Evolutionary conservation across 345 rosid species (phyloP), one percentile per base, ranked within the genome.

Genomic region (Euphorbia peplus): DNA sequence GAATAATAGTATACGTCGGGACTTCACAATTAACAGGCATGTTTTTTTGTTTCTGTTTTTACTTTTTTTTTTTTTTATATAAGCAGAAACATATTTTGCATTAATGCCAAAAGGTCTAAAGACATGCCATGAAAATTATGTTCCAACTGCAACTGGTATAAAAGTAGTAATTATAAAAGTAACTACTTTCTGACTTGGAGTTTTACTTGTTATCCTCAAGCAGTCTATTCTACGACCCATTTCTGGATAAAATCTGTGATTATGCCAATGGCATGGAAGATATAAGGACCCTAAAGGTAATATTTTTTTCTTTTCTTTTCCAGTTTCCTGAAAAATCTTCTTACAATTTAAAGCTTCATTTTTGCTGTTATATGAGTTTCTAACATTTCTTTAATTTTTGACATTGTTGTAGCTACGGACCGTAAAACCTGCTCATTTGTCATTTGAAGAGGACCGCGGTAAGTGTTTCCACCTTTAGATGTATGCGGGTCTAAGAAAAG

Each of bases 11-110:
- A 78, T 86, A 81, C 80, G 72, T 30, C 81, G 99, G 30, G 99
- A 95, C 67, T 95, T 95, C 84, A 95, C 99, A n/a, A 55, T 95
- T 66, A 95, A 95, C 79, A 87, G 99, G 99, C 83, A 59, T 18
- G 19, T 21, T 70, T 66, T 62, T 54, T 63, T 73, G 76, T 64
- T 69, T 4, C 46, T n/a, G 69, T 15, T 66, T 30, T 24, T 44
- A 2, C 6, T 32, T 32, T 32, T 32, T 32, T n/a, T n/a, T 61
- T 51, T 65, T 14, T 46, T n/a, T n/a, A n/a, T n/a, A n/a, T n/a
- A 16, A 5, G 15, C 24, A 7, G n/a, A 47, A 25, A 18, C n/a
- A 53, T 48, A 37, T 60, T 54, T 39, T 4, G 28, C 41, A 39
- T 59, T 12, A 3, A 44, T 29, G 19, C 53, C n/a, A 37, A 4